These are phyloP conservation scores for Leishmania turanica DNA, from an alignment of 208 protist genomes.

Conservation along the genomic window DNA sequence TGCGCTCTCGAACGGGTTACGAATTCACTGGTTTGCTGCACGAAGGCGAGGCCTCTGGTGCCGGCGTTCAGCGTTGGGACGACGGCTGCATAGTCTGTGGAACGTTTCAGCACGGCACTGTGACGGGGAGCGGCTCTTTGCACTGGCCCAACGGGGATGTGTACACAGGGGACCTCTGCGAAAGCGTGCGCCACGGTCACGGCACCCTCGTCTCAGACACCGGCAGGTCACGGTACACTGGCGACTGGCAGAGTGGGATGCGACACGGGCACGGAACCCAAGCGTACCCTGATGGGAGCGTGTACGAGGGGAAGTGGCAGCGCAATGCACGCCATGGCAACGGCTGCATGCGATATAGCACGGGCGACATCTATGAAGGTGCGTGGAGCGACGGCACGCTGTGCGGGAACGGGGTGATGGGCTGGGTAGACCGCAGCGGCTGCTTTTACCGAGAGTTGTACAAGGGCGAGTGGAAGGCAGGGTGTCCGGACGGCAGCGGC, in stretches of 20 bases:
- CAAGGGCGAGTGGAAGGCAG: conserved; percentile 70
- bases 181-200: conserved; percentile 78
- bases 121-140: conserved; percentile 39
- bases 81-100: conserved; percentile 57
- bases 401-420: conserved; percentile 77
- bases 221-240: conserved; percentile 62
- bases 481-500: conserved; percentile 72
- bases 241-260: conserved; percentile 65
- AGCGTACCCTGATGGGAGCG: conserved; percentile 66
- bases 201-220: conserved; percentile 57
- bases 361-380: conserved; percentile 81
- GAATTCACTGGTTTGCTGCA: conserved; percentile 53
- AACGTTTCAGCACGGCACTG: conserved; percentile 39
- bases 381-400: conserved; percentile 59
- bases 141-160: conserved; percentile 66
- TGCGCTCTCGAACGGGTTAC: conserved; percentile 68
- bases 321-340: conserved; percentile 56
- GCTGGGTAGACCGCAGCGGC: conserved; percentile 51
- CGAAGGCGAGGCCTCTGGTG: conserved; percentile 53
- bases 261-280: conserved; percentile 72
- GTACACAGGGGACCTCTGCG: conserved; percentile 63
- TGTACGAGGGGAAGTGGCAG: conserved; percentile 71
- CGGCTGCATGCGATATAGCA: conserved; percentile 58
- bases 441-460: conserved; percentile 70
- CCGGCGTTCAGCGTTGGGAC: conserved; percentile 54